Conservation (phyloP, 192 early-diverging fungal genomes). For the Umbelopsis sp. region DNA sequence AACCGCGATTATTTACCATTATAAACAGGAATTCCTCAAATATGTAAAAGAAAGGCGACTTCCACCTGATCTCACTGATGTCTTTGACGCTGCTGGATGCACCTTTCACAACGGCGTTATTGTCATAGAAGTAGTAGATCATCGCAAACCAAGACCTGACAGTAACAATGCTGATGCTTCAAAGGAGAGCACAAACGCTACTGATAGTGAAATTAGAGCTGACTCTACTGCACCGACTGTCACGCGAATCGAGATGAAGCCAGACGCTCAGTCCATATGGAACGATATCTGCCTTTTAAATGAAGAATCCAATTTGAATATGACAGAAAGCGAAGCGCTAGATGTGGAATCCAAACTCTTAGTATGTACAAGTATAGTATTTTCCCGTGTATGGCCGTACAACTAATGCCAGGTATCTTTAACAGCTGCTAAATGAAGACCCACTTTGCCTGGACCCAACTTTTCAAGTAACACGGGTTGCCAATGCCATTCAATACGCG, state of each 20-base stretch:
- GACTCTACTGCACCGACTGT: background rate
- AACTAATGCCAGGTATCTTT: background rate
- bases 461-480: conserved; percentile 66
- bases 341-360: conserved; percentile 68
- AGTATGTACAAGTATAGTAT: conserved; percentile 22
- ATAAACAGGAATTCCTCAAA: conserved; percentile 48
- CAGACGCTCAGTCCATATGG: conserved; percentile 57
- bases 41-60: conserved; percentile 52
- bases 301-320: conserved; percentile 43
- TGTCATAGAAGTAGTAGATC: conserved; percentile 61
- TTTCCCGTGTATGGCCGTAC: background rate
- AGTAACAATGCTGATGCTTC: conserved; percentile 12
- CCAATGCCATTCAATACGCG: conserved; percentile 66
- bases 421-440: conserved; percentile 62
- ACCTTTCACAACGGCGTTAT: conserved; percentile 20
- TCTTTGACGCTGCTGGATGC: conserved; percentile 61
- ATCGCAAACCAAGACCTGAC: conserved; percentile 38
- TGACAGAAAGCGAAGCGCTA: conserved; percentile 57
- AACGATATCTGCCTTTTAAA: conserved; percentile 50
- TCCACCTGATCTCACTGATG: conserved; percentile 68
- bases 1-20: background rate
- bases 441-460: conserved; percentile 70
- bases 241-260: conserved; percentile 48
- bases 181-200: conserved; percentile 6
- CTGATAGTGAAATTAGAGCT: background rate